Conservation (phyloP, 1,139 yeast genomes). For the Candida tropicalis region DNA sequence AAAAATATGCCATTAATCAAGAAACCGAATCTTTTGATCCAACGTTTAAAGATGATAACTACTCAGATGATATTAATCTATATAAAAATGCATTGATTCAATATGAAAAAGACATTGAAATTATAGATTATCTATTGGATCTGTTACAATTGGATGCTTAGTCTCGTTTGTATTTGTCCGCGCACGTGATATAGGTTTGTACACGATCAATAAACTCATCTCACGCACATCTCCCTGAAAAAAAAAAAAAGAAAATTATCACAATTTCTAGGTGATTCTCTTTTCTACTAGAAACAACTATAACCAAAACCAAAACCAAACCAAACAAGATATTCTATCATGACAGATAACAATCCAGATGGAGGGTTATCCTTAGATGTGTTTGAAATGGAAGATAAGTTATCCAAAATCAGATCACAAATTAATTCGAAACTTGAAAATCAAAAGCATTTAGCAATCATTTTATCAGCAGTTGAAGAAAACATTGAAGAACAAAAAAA, state of each 20-base stretch:
- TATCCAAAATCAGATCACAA: slow-evolving; percentile 72
- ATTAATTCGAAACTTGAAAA: slow-evolving; percentile 75
- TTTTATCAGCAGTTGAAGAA: slow-evolving; percentile 88
- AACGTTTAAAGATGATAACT: slow-evolving; percentile 19
- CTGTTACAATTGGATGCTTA: slow-evolving; percentile 49
- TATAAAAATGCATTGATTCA: slow-evolving; percentile 28
- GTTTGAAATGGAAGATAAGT: slow-evolving; percentile 64
- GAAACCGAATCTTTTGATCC: slow-evolving; percentile 35
- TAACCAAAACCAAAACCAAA: neutral
- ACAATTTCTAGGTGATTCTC: neutral
- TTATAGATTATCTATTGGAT: slow-evolving; percentile 47
- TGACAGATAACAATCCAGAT: slow-evolving; percentile 46
- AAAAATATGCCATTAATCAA: slow-evolving; percentile 44
- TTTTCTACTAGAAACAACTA: neutral
- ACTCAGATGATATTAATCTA: slow-evolving; percentile 31
- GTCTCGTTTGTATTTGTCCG: neutral
- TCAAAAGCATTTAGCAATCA: slow-evolving; percentile 74
- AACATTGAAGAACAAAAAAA: slow-evolving; percentile 74
- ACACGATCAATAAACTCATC: slow-evolving; percentile 13
- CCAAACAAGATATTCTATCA: slow-evolving; percentile 4
- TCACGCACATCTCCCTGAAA: neutral
- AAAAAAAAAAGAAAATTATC: neutral
- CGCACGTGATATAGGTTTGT: slow-evolving; percentile 6
- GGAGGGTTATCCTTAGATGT: slow-evolving; percentile 39
- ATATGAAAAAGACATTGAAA: slow-evolving; percentile 38